A percentile compares a stretch with the other conserved stretches of the same genome.
phyloP scores from a whole-genome alignment of 305 asterid species.

The Fraxinus greggii region DNA sequence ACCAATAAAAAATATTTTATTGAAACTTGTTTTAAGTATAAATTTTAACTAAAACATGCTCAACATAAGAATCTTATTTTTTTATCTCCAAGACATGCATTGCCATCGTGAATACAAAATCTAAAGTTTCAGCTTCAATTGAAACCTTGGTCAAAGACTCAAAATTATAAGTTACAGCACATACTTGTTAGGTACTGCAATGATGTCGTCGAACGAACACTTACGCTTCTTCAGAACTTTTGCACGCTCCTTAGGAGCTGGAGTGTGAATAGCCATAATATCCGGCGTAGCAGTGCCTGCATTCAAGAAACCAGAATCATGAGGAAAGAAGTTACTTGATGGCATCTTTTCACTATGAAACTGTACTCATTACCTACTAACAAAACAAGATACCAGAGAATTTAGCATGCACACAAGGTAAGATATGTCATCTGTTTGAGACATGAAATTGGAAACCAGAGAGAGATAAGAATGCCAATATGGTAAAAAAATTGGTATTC shows the following conservation, averaged over 20 bases:
- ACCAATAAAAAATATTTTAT: not conserved
- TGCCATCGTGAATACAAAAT: not conserved
- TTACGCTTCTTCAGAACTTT: conserved; percentile 57
- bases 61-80: not conserved
- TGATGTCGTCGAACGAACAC: conserved; percentile 41
- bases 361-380: conserved; percentile 1
- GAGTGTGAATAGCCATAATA: conserved; percentile 52
- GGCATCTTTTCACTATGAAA: not conserved
- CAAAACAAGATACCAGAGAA: not conserved
- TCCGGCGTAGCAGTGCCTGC: conserved; percentile 37
- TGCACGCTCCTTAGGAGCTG: conserved; percentile 55
- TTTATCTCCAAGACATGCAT: not conserved
- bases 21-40: no score
- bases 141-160: not conserved
- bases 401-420: not conserved
- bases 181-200: conserved; percentile 53
- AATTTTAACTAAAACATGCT: no score
- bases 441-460: not conserved
- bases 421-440: not conserved
- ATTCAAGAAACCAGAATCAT: conserved; percentile 19
- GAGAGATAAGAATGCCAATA: not conserved
- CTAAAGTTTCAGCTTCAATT: not conserved
- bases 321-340: conserved; percentile 14
- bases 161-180: conserved; percentile 12
- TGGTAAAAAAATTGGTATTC: conserved; percentile 1